Percentiles rank a stretch among this genome's conserved stretches.
These are phyloP conservation scores for Aureobasidium sp. DNA, from an alignment of 2,329 filamentous ascomycete species.

Conservation along the genomic window DNA sequence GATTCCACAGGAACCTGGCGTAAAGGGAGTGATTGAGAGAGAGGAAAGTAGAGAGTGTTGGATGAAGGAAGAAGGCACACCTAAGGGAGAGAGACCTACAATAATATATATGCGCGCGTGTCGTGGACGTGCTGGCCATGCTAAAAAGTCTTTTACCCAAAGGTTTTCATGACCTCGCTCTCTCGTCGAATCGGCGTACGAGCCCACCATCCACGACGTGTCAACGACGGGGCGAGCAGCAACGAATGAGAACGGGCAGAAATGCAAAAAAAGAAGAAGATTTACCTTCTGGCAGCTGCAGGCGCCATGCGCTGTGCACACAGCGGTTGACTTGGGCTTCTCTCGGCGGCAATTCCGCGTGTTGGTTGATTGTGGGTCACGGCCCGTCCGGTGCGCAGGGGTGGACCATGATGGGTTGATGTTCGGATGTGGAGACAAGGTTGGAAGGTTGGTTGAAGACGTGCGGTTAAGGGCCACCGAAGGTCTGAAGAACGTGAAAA, in stretches of 20 bases:
- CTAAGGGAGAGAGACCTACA: background rate
- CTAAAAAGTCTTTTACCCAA: conserved; percentile 2
- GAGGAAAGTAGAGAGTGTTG: conserved; percentile 10
- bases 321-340: conserved; percentile 5
- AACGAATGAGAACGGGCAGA: conserved; percentile 5
- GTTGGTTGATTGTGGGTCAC: conserved; percentile 11
- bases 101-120: background rate
- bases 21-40: conserved; percentile 1
- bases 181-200: conserved; percentile 8
- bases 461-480: conserved; percentile 5
- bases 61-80: background rate
- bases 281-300: conserved; percentile 7
- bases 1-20: conserved; percentile 12
- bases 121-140: background rate
- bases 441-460: background rate
- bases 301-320: background rate
- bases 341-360: conserved; percentile 4
- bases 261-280: conserved; percentile 1
- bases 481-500: background rate
- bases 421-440: conserved; percentile 10
- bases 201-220: conserved; percentile 1
- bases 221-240: conserved; percentile 1
- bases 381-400: background rate
- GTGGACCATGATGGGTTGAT: conserved; percentile 2
- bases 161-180: background rate